Evolutionary conservation across 2,329 filamentous ascomycete species (phyloP).

Genomic region (Penicillium thymicola): DNA sequence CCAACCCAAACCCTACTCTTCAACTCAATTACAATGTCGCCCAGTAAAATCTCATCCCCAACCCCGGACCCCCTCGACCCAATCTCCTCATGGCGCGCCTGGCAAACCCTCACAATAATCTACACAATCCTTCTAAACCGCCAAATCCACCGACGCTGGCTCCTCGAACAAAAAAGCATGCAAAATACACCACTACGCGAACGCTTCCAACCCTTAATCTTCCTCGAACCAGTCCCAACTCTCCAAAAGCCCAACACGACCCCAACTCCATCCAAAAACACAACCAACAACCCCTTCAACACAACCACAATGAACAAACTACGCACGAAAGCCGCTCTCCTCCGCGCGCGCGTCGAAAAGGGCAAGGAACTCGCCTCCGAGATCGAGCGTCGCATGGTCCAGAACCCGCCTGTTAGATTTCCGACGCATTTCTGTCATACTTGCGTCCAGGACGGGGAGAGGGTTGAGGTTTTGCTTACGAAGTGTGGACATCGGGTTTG

Average conservation of each 20-base stretch:
- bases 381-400: slow-evolving; percentile 21
- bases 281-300: slow-evolving; percentile 7
- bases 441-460: slow-evolving; percentile 17
- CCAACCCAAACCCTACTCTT: neutral
- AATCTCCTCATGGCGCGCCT: slow-evolving; percentile 21
- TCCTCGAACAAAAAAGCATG: slow-evolving; percentile 21
- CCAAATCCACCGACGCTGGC: slow-evolving; percentile 21
- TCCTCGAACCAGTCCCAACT: slow-evolving; percentile 18
- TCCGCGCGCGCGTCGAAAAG: slow-evolving; percentile 24
- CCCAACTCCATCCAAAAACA: neutral
- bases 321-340: slow-evolving; percentile 8
- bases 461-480: slow-evolving; percentile 16
- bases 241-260: slow-evolving; percentile 8
- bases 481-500: slow-evolving; percentile 24
- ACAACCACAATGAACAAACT: neutral
- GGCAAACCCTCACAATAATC: slow-evolving; percentile 16
- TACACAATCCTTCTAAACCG: slow-evolving; percentile 21
- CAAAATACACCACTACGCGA: slow-evolving; percentile 7
- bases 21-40: neutral
- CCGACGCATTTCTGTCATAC: slow-evolving; percentile 27
- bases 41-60: neutral
- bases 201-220: slow-evolving; percentile 17
- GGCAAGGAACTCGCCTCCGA: slow-evolving; percentile 23
- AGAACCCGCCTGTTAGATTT: slow-evolving; percentile 3
- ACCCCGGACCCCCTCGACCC: slow-evolving; percentile 7